Conservation (phyloP, 192 early-diverging fungal species). For the Dimargaris cristalligena region DNA sequence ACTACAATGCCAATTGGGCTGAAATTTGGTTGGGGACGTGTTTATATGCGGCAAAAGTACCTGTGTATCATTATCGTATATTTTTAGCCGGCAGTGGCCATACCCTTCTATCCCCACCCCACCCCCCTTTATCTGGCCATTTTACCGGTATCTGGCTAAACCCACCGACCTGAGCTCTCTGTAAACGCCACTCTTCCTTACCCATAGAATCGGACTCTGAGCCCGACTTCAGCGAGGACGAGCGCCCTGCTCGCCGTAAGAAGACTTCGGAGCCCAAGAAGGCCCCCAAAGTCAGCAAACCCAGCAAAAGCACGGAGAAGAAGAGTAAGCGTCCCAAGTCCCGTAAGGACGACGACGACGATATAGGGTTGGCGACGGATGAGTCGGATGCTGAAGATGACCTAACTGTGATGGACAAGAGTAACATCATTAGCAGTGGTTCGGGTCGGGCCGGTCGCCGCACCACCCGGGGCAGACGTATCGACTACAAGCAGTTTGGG, state of each 20-base stretch:
- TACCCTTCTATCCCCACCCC: too few relatives aligned
- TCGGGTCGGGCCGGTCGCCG: neutral
- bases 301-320: neutral
- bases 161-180: too few relatives aligned
- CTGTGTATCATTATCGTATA: too few relatives aligned
- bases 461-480: slow-evolving; percentile 1
- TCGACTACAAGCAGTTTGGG: neutral
- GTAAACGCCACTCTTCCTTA: too few relatives aligned
- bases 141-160: too few relatives aligned
- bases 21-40: too few relatives aligned
- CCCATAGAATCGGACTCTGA: too few relatives aligned
- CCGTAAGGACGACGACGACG: neutral
- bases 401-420: slow-evolving; percentile 5
- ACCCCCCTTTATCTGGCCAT: too few relatives aligned
- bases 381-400: neutral
- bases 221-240: neutral
- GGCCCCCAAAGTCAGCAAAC: too few relatives aligned
- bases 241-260: neutral
- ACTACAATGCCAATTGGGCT: neutral
- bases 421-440: neutral
- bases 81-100: too few relatives aligned
- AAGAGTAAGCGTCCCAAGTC: neutral
- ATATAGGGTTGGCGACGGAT: neutral
- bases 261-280: neutral
- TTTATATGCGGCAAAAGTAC: too few relatives aligned